Base-by-base conservation (phyloP, 192 early-diverging fungal species). In the Coemansia sp. region DNA sequence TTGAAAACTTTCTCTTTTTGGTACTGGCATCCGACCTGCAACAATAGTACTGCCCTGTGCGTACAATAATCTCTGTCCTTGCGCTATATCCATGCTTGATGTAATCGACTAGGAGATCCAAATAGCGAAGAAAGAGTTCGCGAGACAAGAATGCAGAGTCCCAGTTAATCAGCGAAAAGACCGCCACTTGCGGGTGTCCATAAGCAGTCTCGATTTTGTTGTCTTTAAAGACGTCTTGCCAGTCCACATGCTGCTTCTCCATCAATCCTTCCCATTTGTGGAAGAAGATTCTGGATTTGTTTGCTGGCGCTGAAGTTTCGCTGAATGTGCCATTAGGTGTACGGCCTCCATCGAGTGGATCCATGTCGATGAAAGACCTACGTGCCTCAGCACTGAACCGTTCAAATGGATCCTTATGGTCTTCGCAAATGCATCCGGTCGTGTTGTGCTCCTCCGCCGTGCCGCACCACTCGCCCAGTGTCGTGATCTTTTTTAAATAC, bases 131-230 rank as follows among this genome's bases (percentile, higher is more conserved):
- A 58, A 66, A 84, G 4, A 65, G 46, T 4, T 15, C 56, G 16
- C 64, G 61, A 12, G 66, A 52, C 51, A 63, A 48, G 52, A 71
- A 82, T 0, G 83, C 76, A 0, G 71, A 52, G 35, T 84, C 83
- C 83, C 83, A 84, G 31, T 84, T 84, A 0, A 63, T 74, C 9
- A 84, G 63, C 13, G 75, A 74, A 25, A 84, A 46, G 2, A 84
- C 65, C 12, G 65, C 42, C 1, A 79, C 46, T 25, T 72, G 40
- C 12, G 74, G 64, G 15, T 33, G 67, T 33, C 56, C 53, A 26
- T 43, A 55, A 16, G 1, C 18, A 3, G 4, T 13, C 18, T 43
- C 40, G 40, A 18, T 43, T 16, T 13, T 10, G 40, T 13, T 35
- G 16, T 34, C 20, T 33, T 25, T 7, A 15, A 70, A 13, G 0